Percentiles rank a stretch among this genome's conserved stretches.
phyloP scores from a whole-genome alignment of 2,329 filamentous ascomycete species.

The Trichoderma breve region DNA sequence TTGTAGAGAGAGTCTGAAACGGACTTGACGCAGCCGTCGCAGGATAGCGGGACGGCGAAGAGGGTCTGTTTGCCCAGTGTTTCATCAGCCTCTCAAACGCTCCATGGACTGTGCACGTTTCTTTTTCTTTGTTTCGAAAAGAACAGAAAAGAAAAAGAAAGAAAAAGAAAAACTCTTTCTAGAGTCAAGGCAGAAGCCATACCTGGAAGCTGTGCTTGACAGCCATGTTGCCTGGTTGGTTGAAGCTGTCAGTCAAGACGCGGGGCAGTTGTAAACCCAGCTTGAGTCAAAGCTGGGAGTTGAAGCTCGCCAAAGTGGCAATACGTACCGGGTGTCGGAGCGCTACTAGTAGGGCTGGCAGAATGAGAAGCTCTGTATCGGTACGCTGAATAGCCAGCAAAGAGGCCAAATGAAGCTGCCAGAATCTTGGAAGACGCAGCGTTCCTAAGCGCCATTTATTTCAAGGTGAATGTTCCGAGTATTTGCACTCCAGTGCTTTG shows the following conservation, averaged over 20 bases:
- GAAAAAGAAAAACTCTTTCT: not conserved
- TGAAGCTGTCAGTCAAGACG: slow-evolving; percentile 5
- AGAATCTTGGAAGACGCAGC: slow-evolving; percentile 28
- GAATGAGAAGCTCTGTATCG: slow-evolving; percentile 27
- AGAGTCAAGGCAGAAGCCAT: slow-evolving; percentile 20
- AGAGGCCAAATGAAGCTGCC: slow-evolving; percentile 30
- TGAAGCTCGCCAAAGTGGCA: not conserved
- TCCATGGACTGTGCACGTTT: slow-evolving; percentile 12
- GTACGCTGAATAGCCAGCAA: slow-evolving; percentile 32
- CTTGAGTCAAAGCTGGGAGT: not conserved
- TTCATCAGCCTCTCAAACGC: slow-evolving; percentile 33
- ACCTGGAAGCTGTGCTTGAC: slow-evolving; percentile 49
- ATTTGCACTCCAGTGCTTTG: slow-evolving; percentile 17
- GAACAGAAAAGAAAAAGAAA: not conserved
- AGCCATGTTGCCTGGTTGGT: slow-evolving; percentile 39
- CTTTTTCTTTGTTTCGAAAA: not conserved
- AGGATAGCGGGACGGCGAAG: slow-evolving; percentile 92
- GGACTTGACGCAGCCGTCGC: slow-evolving; percentile 82
- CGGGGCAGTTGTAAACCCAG: not conserved
- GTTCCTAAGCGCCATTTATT: slow-evolving; percentile 20
- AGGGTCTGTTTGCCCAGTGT: slow-evolving; percentile 63
- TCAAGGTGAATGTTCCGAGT: not conserved
- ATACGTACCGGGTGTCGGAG: not conserved
- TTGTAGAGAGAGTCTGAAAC: slow-evolving; percentile 76
- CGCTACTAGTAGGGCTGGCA: not conserved